Evolutionary conservation across 139 green algal genomes (phyloP).

Genomic region (Nannochloris sp.): DNA sequence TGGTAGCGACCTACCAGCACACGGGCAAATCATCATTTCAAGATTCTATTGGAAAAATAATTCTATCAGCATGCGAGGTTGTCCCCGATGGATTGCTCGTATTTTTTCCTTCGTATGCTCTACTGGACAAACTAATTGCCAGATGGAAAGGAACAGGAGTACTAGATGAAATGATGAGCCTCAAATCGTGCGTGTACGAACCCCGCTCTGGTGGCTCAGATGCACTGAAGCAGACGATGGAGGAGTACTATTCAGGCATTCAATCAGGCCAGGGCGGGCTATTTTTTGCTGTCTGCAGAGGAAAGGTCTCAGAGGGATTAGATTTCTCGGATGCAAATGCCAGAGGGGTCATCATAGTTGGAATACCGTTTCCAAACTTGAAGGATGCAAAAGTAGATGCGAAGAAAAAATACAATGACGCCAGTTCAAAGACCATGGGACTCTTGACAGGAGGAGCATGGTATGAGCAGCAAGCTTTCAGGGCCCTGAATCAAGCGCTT

Average conservation of each 20-base stretch:
- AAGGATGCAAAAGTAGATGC: constrained; percentile 66
- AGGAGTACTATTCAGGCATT: constrained; percentile 63
- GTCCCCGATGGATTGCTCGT: constrained; percentile 87
- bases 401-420: constrained; percentile 78
- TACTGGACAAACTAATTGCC: constrained; percentile 64
- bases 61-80: constrained; percentile 37
- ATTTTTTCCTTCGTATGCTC: constrained; percentile 82
- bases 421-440: neutral
- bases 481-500: constrained; percentile 63
- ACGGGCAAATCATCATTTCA: constrained; percentile 4
- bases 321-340: constrained; percentile 89
- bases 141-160: constrained; percentile 71
- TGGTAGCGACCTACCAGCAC: constrained; percentile 30
- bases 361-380: constrained; percentile 83
- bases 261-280: constrained; percentile 50
- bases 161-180: constrained; percentile 37
- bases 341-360: constrained; percentile 80
- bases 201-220: constrained; percentile 47
- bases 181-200: constrained; percentile 73
- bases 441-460: constrained; percentile 62
- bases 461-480: constrained; percentile 93
- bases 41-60: constrained; percentile 43
- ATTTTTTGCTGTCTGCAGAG: constrained; percentile 86
- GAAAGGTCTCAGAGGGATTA: constrained; percentile 93
- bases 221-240: constrained; percentile 60